Base-by-base conservation (phyloP, 345 rosid species). In the Xanthoceras sorbifolium region DNA sequence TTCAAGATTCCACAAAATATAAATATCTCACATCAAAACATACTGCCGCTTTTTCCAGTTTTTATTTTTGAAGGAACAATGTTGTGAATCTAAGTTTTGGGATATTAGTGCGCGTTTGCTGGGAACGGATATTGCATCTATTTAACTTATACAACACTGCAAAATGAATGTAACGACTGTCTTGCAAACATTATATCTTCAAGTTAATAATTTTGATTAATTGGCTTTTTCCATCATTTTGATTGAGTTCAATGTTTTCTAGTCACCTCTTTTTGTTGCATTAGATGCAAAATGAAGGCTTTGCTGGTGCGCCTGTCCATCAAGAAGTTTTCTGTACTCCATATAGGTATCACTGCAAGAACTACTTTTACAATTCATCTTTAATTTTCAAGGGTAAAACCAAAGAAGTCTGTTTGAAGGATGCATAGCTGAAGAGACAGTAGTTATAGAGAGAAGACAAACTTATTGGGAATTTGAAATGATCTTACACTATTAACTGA, bases 1-100 rank as follows among this genome's bases (percentile, higher is more conserved):
- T 76, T 50, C 48, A 54, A 48, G 5, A 54, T 23, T 31, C 32
- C 64, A 64, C 9, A 64, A 72, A 62, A 40, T 20, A 73, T 46
- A n/a, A 28, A 46, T 29, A 5, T 1, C 11, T 14, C 12, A 46
- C 17, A 73, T 18, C 55, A 46, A 29, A 26, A 44, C 1, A 17
- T 1, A 26, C 42, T 26, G 25, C 1, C 5, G 26, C 34, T 32
- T 15, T n/a, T 48, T 50, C 18, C 2, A 22, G 36, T 23, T 65
- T 75, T 25, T 36, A 65, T 11, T 64, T 48, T 42, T 50, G 63
- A 32, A 50, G 11, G 2, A 29, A 25, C 22, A 23, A 64, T 46
- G n/a, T 52, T 34, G 36, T 65, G 78, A 46, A 65, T 32, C 64
- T 44, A 44, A 60, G 38, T 52, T 50, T 32, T 17, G 10, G 63